Conservation (phyloP, 2,329 filamentous ascomycete species). For the Trichophyton equinum region DNA sequence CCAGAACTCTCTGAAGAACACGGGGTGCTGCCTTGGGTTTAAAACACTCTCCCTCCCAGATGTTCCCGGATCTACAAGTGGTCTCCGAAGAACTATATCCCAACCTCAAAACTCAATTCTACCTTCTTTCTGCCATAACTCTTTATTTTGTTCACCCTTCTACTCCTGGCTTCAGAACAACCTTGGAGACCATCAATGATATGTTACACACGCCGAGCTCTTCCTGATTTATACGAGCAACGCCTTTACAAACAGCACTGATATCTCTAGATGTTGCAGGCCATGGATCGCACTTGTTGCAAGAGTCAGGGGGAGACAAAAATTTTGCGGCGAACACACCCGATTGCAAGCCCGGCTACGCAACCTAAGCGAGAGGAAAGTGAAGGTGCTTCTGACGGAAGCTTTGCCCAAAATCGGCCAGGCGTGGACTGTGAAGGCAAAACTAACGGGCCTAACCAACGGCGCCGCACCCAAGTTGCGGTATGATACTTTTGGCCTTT, state of each 20-base stretch:
- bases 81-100: background rate
- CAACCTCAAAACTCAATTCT: background rate
- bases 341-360: background rate
- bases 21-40: background rate
- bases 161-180: background rate
- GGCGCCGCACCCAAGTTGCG: constrained; percentile 43
- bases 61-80: background rate
- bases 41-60: background rate
- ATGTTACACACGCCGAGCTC: background rate
- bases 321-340: constrained; percentile 14
- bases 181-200: background rate
- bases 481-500: constrained; percentile 24
- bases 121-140: background rate
- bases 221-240: background rate
- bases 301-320: constrained; percentile 16
- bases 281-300: constrained; percentile 19
- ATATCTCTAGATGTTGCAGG: constrained; percentile 8
- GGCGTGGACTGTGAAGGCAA: constrained; percentile 18
- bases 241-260: constrained; percentile 7
- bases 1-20: background rate
- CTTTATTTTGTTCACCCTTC: background rate
- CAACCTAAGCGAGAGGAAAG: background rate
- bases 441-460: constrained; percentile 25
- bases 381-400: background rate
- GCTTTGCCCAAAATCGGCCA: background rate